A percentile compares a stretch with the other conserved stretches of the same genome.
These are phyloP conservation scores for Dioscorea cayenensis DNA, from an alignment of 116 monocot genomes.

Conservation along the genomic window DNA sequence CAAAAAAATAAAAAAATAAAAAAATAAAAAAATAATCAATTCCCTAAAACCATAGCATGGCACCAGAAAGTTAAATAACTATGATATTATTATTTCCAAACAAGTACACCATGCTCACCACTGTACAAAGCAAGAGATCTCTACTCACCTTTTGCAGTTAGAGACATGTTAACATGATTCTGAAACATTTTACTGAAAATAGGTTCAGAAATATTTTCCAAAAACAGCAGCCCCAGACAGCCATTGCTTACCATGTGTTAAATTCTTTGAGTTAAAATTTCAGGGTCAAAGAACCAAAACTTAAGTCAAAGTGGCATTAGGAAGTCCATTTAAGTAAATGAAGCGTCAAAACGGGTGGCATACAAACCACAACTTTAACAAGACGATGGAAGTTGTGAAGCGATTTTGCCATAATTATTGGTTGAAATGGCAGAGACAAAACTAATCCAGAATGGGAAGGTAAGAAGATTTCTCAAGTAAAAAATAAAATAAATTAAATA, in stretches of 20 bases:
- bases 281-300: no score
- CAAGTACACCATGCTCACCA: not conserved
- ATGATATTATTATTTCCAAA: not conserved
- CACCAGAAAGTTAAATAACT: not conserved
- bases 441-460: not conserved
- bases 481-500: not conserved
- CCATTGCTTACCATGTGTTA: no score
- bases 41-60: not conserved
- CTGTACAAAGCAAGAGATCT: not conserved
- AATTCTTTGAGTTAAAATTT: no score
- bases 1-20: not conserved
- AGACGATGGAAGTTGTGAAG: not conserved
- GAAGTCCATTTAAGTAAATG: not conserved
- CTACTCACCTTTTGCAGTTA: not conserved
- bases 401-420: not conserved
- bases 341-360: not conserved
- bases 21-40: not conserved
- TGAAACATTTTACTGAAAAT: not conserved
- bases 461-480: not conserved
- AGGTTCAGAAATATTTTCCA: no score
- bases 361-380: not conserved
- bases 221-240: no score
- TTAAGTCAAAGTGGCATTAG: no score
- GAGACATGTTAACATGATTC: not conserved
- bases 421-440: not conserved